Evolutionary conservation across 495 filamentous ascomycete genomes (phyloP).

Genomic region (Parmelia sp.): DNA sequence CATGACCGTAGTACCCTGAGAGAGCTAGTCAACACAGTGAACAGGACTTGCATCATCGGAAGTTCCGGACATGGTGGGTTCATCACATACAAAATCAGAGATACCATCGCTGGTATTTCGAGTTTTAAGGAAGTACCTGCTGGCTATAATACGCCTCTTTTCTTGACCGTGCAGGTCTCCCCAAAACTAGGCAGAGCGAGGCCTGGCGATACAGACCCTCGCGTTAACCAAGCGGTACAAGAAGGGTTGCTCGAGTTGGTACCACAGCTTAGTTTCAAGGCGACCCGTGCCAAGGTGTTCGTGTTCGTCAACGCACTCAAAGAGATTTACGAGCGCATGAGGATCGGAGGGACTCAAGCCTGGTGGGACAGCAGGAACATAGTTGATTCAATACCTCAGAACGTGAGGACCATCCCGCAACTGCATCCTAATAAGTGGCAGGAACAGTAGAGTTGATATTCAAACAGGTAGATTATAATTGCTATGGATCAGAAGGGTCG

Average conservation of each 20-base stretch:
- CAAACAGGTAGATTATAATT: not conserved
- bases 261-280: not conserved
- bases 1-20: not conserved
- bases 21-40: not conserved
- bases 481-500: not conserved
- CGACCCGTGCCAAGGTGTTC: not conserved
- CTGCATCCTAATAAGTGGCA: not conserved
- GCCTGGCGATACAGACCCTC: constrained; percentile 2
- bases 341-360: constrained; percentile 1
- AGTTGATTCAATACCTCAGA: not conserved
- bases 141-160: not conserved
- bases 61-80: not conserved
- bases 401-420: not conserved
- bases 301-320: constrained; percentile 4
- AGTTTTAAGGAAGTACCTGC: not conserved
- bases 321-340: not conserved
- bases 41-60: not conserved
- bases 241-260: not conserved
- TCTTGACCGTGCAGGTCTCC: not conserved
- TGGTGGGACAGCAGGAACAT: not conserved
- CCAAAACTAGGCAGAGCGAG: not conserved
- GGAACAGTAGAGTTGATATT: not conserved
- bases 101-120: not conserved
- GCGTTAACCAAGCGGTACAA: not conserved
- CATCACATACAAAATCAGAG: not conserved